These are phyloP conservation scores for Acer saccharum DNA, from an alignment of 345 rosid genomes.

Conservation along the genomic window DNA sequence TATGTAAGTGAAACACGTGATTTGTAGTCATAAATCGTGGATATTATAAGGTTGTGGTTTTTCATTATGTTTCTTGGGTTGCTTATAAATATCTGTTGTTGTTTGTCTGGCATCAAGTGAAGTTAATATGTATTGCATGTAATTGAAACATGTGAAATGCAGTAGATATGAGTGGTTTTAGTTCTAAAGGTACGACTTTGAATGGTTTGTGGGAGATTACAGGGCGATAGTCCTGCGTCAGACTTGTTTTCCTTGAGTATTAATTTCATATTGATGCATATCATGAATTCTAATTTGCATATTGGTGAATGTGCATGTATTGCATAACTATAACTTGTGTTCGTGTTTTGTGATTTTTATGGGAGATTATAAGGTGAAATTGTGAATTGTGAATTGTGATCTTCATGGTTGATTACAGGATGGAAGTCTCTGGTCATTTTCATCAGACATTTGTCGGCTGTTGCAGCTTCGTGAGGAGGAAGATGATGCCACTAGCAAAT, in stretches of 20 bases:
- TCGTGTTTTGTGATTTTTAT: not conserved
- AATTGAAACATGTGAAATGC: not conserved
- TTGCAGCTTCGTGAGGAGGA: conserved; percentile 93
- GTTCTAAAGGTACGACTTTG: not conserved
- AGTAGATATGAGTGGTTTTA: not conserved
- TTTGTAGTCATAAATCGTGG: not conserved
- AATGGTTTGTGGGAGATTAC: conserved; percentile 1
- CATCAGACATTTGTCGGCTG: conserved; percentile 85
- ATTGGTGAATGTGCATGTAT: not conserved
- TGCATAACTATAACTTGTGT: not conserved
- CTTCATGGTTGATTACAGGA: conserved; percentile 48
- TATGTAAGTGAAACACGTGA: not conserved
- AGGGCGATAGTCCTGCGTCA: not conserved
- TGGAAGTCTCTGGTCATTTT: conserved; percentile 82
- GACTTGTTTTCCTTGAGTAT: not conserved
- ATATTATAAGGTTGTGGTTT: not conserved
- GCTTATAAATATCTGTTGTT: not conserved
- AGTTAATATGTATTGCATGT: not conserved
- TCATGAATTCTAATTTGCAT: not conserved
- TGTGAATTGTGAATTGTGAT: conserved; percentile 12
- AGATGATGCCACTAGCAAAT: conserved; percentile 93
- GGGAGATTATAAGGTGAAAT: not conserved
- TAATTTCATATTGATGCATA: not conserved
- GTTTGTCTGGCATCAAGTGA: not conserved
- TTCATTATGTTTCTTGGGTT: not conserved